Base-by-base conservation (phyloP, 1,284 basidiomycete genomes). In the Moesziomyces aphidis region DNA sequence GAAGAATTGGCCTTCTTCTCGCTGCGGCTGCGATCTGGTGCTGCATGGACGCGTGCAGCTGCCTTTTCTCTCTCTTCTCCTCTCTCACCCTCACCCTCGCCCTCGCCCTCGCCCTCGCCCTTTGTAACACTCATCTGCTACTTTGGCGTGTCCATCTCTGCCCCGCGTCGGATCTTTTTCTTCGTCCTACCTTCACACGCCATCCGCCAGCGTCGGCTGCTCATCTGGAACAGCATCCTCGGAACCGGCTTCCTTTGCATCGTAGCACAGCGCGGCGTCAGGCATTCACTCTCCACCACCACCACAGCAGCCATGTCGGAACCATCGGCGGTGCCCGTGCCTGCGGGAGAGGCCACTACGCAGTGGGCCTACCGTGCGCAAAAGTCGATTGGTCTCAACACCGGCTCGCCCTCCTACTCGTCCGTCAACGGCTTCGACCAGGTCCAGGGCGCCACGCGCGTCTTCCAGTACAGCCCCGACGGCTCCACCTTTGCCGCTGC, bases 401-500 rank as follows among this genome's bases (percentile, higher is more conserved):
- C 90, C 70, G 93, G 92, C 46, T 88, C 90, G 19, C 94, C 95
- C 55, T 88, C 89, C 75, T 97, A 94, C 85, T 85, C 87, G 26
- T 86, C 90, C 23, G 86, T 92, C 45, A 86, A 89, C 61, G 90
- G 89, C 57, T 92, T 96, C 79, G 82, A 81, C 46, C 68, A 84
- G 79, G 53, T 91, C 91, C 65, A 92, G 70, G 88, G 88, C 43
- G 87, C 89, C 67, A 91, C 91, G 49, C 89, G 92, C 78, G 91
- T 90, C 60, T 92, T 91, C 85, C 89, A 89, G 78, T 97, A 97
- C 86, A 95, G 93, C 81, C 88, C 89, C 56, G 92, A 97, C 83
- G 96, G 96, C 77, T 89, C 92, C 82, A 88, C 93, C 75, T 92
- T 92, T 80, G 94, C 94, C 48, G 93, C 93, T 85, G 91, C 91